These are phyloP conservation scores for Sedum album DNA, from an alignment of 164 flowering plant species.

Conservation along the genomic window DNA sequence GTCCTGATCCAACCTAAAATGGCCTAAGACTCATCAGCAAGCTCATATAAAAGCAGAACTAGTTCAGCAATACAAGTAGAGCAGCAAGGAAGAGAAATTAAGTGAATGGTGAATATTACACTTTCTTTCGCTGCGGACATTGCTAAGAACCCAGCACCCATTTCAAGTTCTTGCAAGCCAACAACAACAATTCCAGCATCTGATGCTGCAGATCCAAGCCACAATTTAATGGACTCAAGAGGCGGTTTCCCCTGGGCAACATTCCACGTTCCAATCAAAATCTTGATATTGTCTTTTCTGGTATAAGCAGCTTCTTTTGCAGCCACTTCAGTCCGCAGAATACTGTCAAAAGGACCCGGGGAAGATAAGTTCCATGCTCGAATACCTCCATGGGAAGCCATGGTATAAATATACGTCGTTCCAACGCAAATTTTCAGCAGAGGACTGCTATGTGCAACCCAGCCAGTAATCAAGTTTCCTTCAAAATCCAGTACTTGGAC, in stretches of 20 bases:
- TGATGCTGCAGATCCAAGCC: conserved; percentile 76
- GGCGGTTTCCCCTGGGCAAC: conserved; percentile 92
- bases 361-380: conserved; percentile 85
- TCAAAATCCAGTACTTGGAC: conserved; percentile 75
- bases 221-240: conserved; percentile 68
- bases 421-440: conserved; percentile 68
- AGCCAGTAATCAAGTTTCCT: conserved; percentile 69
- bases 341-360: conserved; percentile 72
- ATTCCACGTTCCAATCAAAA: conserved; percentile 91
- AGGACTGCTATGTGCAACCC: conserved; percentile 85
- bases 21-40: conserved; percentile 6
- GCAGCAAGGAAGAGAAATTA: background rate
- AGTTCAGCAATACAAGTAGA: background rate
- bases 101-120: conserved; percentile 29
- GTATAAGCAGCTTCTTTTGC: conserved; percentile 43
- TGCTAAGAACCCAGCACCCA: conserved; percentile 99
- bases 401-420: conserved; percentile 52
- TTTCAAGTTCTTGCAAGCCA: conserved; percentile 97
- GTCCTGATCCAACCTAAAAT: conserved; percentile 91
- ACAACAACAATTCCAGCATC: conserved; percentile 80
- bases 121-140: conserved; percentile 99
- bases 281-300: conserved; percentile 46
- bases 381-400: conserved; percentile 95
- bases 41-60: background rate
- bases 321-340: conserved; percentile 61